These are phyloP conservation scores for Rhododendron kiyosumense DNA, from an alignment of 148 eudicot genomes.

Conservation along the genomic window DNA sequence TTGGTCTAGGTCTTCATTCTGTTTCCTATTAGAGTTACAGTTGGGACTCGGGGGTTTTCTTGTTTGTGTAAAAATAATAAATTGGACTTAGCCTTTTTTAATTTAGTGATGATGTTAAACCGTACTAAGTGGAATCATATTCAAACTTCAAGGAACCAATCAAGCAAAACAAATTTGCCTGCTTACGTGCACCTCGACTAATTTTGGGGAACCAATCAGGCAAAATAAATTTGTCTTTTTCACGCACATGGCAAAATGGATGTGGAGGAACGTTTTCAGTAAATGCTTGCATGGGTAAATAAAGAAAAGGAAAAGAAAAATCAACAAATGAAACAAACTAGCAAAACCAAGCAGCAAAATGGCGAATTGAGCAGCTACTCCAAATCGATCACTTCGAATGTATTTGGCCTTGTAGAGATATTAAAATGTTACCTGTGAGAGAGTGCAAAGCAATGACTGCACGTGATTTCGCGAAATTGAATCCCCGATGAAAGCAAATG, in stretches of 20 bases:
- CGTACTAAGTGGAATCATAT: background rate
- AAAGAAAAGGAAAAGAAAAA: background rate
- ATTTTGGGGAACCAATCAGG: background rate
- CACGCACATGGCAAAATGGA: background rate
- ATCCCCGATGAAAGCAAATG: constrained; percentile 83
- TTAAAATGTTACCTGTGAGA: constrained; percentile 55
- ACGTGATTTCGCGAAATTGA: constrained; percentile 83
- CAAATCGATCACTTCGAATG: background rate
- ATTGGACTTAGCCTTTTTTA: background rate
- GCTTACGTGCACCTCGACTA: too few relatives aligned
- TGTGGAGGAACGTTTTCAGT: background rate
- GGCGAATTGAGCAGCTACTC: background rate
- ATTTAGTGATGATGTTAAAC: background rate
- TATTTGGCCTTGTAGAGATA: background rate
- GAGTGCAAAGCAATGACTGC: constrained; percentile 74
- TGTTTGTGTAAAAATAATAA: background rate
- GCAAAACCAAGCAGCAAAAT: background rate
- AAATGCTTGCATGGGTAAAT: background rate
- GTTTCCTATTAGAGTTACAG: background rate
- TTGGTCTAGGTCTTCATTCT: background rate
- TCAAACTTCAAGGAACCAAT: background rate
- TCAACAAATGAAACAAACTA: background rate
- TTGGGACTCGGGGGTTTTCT: background rate
- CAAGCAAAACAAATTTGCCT: background rate
- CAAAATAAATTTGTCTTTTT: background rate